phyloP scores from a whole-genome alignment of 768 basidiomycete genomes.

The Lentinula detonsa region DNA sequence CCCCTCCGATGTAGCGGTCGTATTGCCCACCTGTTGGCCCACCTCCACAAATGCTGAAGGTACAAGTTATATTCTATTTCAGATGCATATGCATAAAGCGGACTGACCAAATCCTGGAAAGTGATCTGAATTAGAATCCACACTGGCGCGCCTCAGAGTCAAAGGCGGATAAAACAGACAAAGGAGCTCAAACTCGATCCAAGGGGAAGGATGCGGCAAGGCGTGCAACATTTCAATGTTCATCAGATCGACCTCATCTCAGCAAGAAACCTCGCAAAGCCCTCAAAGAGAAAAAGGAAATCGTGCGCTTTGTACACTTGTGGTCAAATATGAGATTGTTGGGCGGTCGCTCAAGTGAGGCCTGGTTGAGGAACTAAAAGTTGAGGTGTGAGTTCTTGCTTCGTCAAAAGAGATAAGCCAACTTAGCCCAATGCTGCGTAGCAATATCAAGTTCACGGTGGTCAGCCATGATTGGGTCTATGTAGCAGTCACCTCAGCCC shows the following conservation, averaged over 20 bases:
- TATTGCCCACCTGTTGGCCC: conserved; percentile 31
- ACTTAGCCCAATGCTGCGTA: too few species aligned
- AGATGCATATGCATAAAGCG: not conserved
- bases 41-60: conserved; percentile 26
- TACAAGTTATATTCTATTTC: not conserved
- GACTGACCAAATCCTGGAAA: conserved; percentile 23
- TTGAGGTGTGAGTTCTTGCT: not conserved
- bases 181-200: conserved; percentile 27
- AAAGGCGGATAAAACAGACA: conserved; percentile 46
- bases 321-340: too few species aligned
- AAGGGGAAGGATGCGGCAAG: conserved; percentile 39
- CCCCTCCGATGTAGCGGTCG: conserved; percentile 31
- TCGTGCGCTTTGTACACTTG: conserved; percentile 43
- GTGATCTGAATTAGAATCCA: not conserved
- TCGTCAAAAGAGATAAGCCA: too few species aligned
- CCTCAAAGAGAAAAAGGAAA: conserved; percentile 83
- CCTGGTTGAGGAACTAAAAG: too few species aligned
- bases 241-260: conserved; percentile 59
- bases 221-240: conserved; percentile 40
- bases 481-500: too few species aligned
- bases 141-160: conserved; percentile 61
- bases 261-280: conserved; percentile 90
- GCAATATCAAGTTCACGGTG: too few species aligned
- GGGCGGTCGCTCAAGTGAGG: too few species aligned
- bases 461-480: too few species aligned